Conservation (phyloP, 441 rosid species). For the Breynia disticha region DNA sequence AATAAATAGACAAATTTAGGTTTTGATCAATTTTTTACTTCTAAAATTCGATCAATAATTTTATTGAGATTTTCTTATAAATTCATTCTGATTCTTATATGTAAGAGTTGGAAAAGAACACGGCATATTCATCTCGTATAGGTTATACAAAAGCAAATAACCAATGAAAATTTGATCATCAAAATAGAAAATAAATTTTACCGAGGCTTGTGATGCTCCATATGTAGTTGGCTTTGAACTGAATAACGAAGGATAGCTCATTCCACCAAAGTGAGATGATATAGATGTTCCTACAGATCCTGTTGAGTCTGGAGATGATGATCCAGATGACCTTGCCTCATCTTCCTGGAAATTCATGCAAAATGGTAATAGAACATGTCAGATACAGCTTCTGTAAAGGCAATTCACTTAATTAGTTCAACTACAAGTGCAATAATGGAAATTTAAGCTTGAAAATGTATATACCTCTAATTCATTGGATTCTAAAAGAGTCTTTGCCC, state of each 20-base stretch:
- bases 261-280: constrained; percentile 98
- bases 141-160: not conserved
- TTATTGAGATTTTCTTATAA: not conserved
- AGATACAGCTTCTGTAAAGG: too few species aligned
- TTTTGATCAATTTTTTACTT: not conserved
- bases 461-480: constrained; percentile 71
- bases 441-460: not conserved
- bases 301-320: constrained; percentile 88
- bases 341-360: constrained; percentile 56
- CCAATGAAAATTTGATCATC: not conserved
- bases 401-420: not conserved
- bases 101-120: not conserved
- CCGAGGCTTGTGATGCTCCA: constrained; percentile 51
- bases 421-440: not conserved
- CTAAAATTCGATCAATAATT: too few species aligned
- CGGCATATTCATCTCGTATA: not conserved
- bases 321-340: constrained; percentile 82
- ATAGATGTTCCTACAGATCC: constrained; percentile 98
- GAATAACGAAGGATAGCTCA: constrained; percentile 93
- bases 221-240: constrained; percentile 71
- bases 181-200: constrained; percentile 17
- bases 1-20: too few species aligned
- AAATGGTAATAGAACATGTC: not conserved
- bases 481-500: constrained; percentile 98
- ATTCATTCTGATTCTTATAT: too few species aligned